phyloP scores from a whole-genome alignment of 495 filamentous ascomycete species.

The Neurospora sp. region DNA sequence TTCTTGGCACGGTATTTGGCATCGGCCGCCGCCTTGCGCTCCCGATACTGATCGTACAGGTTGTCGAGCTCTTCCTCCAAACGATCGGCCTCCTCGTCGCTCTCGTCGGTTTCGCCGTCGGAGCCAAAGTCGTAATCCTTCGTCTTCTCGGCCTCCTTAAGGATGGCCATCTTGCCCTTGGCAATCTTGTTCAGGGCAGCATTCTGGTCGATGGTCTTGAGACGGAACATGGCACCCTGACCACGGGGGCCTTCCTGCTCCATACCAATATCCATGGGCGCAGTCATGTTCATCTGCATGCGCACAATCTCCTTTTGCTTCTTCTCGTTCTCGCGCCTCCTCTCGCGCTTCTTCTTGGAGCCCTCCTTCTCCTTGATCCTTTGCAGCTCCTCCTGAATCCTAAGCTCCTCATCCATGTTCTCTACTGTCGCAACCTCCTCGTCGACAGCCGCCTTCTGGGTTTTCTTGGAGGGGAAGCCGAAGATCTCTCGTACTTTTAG shows the following conservation, averaged over 20 bases:
- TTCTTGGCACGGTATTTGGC: constrained; percentile 86
- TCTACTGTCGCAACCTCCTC: constrained; percentile 74
- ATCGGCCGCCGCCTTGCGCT: constrained; percentile 64
- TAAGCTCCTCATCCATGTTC: constrained; percentile 87
- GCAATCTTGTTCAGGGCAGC: constrained; percentile 59
- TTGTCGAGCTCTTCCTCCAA: constrained; percentile 77
- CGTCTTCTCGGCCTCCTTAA: constrained; percentile 43
- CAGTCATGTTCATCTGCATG: constrained; percentile 94
- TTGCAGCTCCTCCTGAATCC: constrained; percentile 78
- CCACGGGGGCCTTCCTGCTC: constrained; percentile 74
- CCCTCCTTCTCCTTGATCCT: constrained; percentile 67
- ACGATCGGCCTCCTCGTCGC: constrained; percentile 68
- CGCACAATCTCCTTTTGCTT: constrained; percentile 85
- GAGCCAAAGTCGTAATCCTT: constrained; percentile 50
- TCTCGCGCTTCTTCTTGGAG: constrained; percentile 65
- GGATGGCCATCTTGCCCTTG: constrained; percentile 63
- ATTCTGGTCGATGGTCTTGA: constrained; percentile 68
- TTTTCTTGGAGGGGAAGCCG: constrained; percentile 71
- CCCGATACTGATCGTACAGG: constrained; percentile 79
- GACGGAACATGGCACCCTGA: constrained; percentile 69
- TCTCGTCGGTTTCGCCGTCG: constrained; percentile 45
- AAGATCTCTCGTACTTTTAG: constrained; percentile 85
- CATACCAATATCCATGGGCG: constrained; percentile 90
- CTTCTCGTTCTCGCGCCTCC: constrained; percentile 75
- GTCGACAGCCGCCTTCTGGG: constrained; percentile 31